Conservation (phyloP, 192 early-diverging fungal genomes). For the Coemansia reversa region DNA sequence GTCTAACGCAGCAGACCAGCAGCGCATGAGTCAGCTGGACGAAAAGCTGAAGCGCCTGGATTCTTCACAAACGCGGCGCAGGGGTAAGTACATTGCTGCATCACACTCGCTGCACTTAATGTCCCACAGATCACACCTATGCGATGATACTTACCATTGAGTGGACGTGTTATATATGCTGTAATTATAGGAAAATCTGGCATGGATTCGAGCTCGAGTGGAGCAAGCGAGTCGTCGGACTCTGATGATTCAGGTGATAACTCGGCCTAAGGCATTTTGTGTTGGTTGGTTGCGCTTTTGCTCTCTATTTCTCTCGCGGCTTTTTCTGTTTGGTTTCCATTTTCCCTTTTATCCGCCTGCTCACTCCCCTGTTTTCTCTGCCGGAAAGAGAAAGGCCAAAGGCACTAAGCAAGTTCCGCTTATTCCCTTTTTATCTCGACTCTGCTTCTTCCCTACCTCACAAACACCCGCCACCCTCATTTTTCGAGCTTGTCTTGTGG, state of each 20-base stretch:
- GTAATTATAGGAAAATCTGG: constrained; percentile 30
- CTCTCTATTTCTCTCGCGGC: constrained; percentile 41
- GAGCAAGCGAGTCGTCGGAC: constrained; percentile 62
- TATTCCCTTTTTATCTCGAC: not conserved
- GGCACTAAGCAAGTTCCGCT: not conserved
- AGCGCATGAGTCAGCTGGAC: constrained; percentile 45
- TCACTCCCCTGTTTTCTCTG: not conserved
- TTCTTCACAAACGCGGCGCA: constrained; percentile 33
- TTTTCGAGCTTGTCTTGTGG: not conserved
- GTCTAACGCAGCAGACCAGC: constrained; percentile 27
- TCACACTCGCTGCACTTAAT: not conserved
- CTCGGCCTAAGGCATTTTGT: constrained; percentile 60
- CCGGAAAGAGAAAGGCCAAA: not conserved
- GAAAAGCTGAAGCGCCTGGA: constrained; percentile 54
- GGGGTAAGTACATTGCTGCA: constrained; percentile 19
- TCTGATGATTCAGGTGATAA: constrained; percentile 85
- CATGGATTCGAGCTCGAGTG: constrained; percentile 49
- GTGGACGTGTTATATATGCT: not conserved
- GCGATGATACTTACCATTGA: not conserved
- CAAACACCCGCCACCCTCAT: not conserved
- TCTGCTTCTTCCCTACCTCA: not conserved
- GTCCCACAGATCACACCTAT: not conserved
- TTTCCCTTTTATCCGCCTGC: constrained; percentile 1
- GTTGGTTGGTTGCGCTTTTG: constrained; percentile 20
- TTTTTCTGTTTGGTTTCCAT: constrained; percentile 12